Conservation (phyloP, 495 filamentous ascomycete species). For the Pyrenula aspistea region DNA sequence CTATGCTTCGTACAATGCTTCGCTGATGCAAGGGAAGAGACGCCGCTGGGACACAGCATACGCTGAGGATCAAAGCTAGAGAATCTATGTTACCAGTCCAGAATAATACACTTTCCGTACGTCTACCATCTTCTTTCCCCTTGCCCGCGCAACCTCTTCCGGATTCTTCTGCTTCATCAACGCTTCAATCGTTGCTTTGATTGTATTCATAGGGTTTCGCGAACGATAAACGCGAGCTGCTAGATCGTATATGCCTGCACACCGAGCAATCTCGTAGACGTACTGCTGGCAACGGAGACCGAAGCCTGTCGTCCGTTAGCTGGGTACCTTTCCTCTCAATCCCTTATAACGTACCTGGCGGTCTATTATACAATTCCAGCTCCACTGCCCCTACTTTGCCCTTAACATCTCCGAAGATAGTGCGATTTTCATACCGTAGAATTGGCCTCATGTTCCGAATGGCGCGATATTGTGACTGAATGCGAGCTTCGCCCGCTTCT, state of each 20-base stretch:
- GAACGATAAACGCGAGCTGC: constrained; percentile 65
- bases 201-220: constrained; percentile 90
- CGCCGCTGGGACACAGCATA: too few species aligned
- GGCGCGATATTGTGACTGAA: constrained; percentile 61
- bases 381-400: constrained; percentile 77
- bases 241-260: constrained; percentile 74
- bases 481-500: constrained; percentile 49
- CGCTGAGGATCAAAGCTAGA: too few species aligned
- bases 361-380: constrained; percentile 64
- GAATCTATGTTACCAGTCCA: constrained; percentile 36
- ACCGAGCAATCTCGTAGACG: constrained; percentile 84
- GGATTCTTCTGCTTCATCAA: constrained; percentile 72
- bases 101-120: constrained; percentile 95
- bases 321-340: not conserved
- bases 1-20: too few species aligned
- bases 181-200: constrained; percentile 79
- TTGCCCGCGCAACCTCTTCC: constrained; percentile 72
- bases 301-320: too few species aligned
- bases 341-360: constrained; percentile 62
- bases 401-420: constrained; percentile 75
- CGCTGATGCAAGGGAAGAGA: too few species aligned
- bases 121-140: constrained; percentile 91
- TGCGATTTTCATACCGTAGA: constrained; percentile 77
- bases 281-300: constrained; percentile 80
- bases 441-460: constrained; percentile 82